Evolutionary conservation across 2,329 filamentous ascomycete genomes (phyloP).

Genomic region (Dactylellina sp.): DNA sequence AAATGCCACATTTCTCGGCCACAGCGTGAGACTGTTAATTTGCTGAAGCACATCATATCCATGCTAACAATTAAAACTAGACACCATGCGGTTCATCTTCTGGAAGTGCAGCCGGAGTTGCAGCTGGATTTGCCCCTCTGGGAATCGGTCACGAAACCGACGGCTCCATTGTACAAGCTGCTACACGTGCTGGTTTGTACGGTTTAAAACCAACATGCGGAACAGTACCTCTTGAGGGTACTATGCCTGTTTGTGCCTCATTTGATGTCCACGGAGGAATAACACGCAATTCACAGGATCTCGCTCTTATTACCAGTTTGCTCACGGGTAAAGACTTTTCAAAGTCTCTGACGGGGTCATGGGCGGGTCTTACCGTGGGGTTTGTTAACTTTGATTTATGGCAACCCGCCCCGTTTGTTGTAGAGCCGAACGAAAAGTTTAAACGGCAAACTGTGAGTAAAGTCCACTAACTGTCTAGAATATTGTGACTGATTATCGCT

Average conservation of each 20-base stretch:
- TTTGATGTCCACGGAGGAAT: slow-evolving; percentile 58
- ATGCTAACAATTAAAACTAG: slow-evolving; percentile 42
- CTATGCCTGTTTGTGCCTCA: slow-evolving; percentile 60
- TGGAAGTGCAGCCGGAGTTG: slow-evolving; percentile 62
- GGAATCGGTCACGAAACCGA: slow-evolving; percentile 63
- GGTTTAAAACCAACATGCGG: slow-evolving; percentile 62
- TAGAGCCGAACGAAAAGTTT: not conserved
- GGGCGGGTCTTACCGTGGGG: slow-evolving; percentile 33
- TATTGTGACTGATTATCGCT: slow-evolving; percentile 3
- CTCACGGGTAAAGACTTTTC: too few species aligned
- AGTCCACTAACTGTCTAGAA: not conserved
- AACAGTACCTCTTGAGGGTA: slow-evolving; percentile 61
- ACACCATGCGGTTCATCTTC: slow-evolving; percentile 62
- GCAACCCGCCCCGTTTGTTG: not conserved
- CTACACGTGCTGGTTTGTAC: slow-evolving; percentile 62
- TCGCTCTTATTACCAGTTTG: not conserved
- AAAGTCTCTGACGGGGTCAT: not conserved
- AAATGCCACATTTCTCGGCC: slow-evolving; percentile 59
- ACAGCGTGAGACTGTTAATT: slow-evolving; percentile 44
- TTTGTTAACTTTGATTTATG: slow-evolving; percentile 15
- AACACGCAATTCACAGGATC: not conserved
- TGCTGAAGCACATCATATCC: too few species aligned
- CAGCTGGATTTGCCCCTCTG: slow-evolving; percentile 62
- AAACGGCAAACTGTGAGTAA: not conserved
- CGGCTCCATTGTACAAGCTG: slow-evolving; percentile 62